Base-by-base conservation (phyloP, 2,329 filamentous ascomycete genomes). In the Colletotrichum sp. region DNA sequence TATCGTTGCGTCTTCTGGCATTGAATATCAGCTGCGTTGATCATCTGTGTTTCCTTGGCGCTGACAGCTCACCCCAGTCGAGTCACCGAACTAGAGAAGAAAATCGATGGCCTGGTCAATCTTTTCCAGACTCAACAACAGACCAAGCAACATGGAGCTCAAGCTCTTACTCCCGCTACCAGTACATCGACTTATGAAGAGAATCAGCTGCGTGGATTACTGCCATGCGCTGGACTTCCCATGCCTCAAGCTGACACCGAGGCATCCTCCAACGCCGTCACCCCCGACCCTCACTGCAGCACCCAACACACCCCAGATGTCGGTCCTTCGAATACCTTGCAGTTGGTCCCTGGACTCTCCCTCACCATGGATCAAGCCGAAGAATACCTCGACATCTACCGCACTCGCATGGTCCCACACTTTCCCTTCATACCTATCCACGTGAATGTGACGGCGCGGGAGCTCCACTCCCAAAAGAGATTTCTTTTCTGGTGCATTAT, bases 351-450 rank as follows among this genome's bases (percentile, higher is more conserved):
- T 0, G 85, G 82, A 4, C 82, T 87, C 32, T 77, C 79, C 15
- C 70, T 87, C 29, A 81, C 83, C 1, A 79, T 81, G 9, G 63
- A 79, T 7, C 81, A 87, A 36, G 86, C 85, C 8, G 77, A 81
- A 5, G 77, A 79, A 1, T 81, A 82, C 9, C 78, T 87, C 3
- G 77, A 80, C 7, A 77, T 81, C 3, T 88, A 87, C 74, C 81
- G 82, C 5, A 78, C 78, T 2, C 78, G 83, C 5, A 83, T 84
- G 65, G 77, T 81, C 15, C 83, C 83, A 0, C 79, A 81, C 44
- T 87, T 84, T 8, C 86, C 86, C 1, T 88, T 88, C 70, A 81
- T 87, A 2, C 81, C 84, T 2, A 72, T 88, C 2, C 72, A 81
- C 0, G 55, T 71, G 0, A 39, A 72, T 5, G 62, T 81, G 1